Evolutionary conservation across 2,329 filamentous ascomycete genomes (phyloP).

Genomic region (Raffaelea albimanens): DNA sequence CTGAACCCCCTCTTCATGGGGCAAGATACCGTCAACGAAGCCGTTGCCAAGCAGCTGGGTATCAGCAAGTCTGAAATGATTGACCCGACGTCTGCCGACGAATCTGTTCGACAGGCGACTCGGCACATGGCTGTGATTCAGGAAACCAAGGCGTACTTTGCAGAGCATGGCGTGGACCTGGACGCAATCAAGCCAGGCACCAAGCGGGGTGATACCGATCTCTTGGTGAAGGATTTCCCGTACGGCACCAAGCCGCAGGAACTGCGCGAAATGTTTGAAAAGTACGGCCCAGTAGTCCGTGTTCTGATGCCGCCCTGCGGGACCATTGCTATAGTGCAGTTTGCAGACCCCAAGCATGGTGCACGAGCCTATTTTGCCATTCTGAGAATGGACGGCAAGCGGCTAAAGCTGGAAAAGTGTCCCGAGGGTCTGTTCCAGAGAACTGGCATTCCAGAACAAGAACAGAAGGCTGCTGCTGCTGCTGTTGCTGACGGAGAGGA

Average conservation of each 20-base stretch:
- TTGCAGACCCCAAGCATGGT: conserved; percentile 67
- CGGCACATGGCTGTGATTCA: conserved; percentile 88
- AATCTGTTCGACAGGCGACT: conserved; percentile 91
- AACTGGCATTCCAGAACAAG: not conserved
- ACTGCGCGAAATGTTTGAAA: conserved; percentile 70
- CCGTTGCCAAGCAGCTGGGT: conserved; percentile 76
- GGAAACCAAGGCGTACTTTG: conserved; percentile 89
- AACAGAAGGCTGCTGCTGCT: no score
- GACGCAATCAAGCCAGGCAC: conserved; percentile 74
- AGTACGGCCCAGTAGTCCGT: conserved; percentile 70
- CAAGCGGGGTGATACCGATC: conserved; percentile 74
- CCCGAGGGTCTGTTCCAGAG: conserved; percentile 67
- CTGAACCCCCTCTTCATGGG: conserved; percentile 99
- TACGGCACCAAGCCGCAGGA: conserved; percentile 74
- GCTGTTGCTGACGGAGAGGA: no score
- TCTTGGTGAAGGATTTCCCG: conserved; percentile 91
- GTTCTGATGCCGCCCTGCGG: conserved; percentile 88
- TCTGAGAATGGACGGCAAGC: conserved; percentile 79
- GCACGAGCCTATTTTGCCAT: conserved; percentile 87
- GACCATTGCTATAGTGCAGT: conserved; percentile 90
- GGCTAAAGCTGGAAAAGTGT: conserved; percentile 88
- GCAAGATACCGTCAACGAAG: conserved; percentile 87
- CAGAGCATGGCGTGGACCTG: conserved; percentile 78
- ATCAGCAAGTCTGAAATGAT: conserved; percentile 85
- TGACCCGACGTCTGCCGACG: conserved; percentile 91